These are phyloP conservation scores for Melocanna baccifera DNA, from an alignment of 176 grass and related monocot species.

Conservation along the genomic window DNA sequence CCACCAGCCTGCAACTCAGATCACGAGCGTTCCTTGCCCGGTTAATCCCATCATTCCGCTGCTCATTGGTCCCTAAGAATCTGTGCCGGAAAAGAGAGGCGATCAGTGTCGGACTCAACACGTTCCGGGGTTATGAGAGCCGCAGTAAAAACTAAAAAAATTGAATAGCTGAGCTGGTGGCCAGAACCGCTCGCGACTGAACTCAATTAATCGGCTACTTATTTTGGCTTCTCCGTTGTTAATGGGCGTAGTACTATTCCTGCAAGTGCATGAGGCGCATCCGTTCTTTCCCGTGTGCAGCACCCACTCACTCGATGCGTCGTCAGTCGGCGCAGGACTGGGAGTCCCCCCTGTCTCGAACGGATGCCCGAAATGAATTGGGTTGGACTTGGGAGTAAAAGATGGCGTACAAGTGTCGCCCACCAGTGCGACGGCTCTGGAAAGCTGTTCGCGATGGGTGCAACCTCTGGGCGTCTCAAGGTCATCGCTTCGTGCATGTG, in stretches of 20 bases:
- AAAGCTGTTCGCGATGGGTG: conserved; percentile 21
- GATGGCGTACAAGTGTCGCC: neutral
- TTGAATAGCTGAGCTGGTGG: neutral
- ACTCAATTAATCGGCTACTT: neutral
- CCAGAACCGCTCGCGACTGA: neutral
- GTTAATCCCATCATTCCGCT: conserved; percentile 36
- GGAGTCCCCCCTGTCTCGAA: no score
- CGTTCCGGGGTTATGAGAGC: neutral
- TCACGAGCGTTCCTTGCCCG: conserved; percentile 33
- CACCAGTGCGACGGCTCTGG: neutral
- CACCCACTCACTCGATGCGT: neutral
- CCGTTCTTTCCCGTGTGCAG: neutral
- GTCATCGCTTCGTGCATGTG: conserved; percentile 12
- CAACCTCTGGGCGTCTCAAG: neutral
- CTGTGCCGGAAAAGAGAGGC: neutral
- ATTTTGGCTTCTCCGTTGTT: neutral
- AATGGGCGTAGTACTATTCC: neutral
- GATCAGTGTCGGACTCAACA: conserved; percentile 14
- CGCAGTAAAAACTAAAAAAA: neutral
- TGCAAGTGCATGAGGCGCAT: neutral
- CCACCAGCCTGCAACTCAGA: neutral
- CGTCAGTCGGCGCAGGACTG: neutral
- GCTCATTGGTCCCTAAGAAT: conserved; percentile 35
- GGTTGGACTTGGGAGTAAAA: neutral
- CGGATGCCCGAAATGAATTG: neutral